phyloP scores from a whole-genome alignment of 2,329 filamentous ascomycete genomes.

The Stagonosporopsis chrysanthemi region DNA sequence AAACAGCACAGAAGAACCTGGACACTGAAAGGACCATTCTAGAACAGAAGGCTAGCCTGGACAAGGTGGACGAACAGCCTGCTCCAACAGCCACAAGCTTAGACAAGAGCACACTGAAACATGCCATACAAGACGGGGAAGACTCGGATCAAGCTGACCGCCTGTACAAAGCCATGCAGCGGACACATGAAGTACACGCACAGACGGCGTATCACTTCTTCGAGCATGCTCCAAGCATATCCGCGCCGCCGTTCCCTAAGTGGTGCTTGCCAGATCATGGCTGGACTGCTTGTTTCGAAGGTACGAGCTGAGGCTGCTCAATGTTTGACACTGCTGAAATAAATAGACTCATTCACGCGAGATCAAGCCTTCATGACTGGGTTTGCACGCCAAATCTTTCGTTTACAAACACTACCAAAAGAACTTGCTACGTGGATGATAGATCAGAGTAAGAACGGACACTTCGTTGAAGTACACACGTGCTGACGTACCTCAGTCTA shows the following conservation, averaged over 20 bases:
- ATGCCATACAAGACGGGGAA: constrained; percentile 69
- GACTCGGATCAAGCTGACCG: constrained; percentile 68
- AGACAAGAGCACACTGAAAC: constrained; percentile 37
- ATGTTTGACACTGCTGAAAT: constrained; percentile 17
- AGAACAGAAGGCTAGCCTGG: constrained; percentile 37
- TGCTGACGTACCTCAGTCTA: constrained; percentile 38
- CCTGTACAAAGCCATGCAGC: constrained; percentile 64
- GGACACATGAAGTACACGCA: constrained; percentile 65
- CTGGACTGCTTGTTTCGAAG: constrained; percentile 46
- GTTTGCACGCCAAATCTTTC: constrained; percentile 51
- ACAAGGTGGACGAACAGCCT: constrained; percentile 27
- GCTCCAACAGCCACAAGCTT: constrained; percentile 16
- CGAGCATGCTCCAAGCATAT: constrained; percentile 18
- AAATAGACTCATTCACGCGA: constrained; percentile 33
- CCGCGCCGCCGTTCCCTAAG: constrained; percentile 22
- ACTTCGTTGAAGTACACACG: background rate
- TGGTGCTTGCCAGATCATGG: constrained; percentile 38
- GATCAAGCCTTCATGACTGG: constrained; percentile 54
- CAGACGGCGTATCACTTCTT: constrained; percentile 67
- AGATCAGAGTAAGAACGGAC: constrained; percentile 38
- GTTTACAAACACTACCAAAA: constrained; percentile 46
- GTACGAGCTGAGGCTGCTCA: constrained; percentile 18
- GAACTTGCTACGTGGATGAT: constrained; percentile 55
- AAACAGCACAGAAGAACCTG: constrained; percentile 32
- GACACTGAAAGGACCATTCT: constrained; percentile 39